Evolutionary conservation across 225 moss, liverwort and hornwort species (phyloP), one percentile per base, ranked within the genome.

Genomic region (Rhytidiadelphus loreus): DNA sequence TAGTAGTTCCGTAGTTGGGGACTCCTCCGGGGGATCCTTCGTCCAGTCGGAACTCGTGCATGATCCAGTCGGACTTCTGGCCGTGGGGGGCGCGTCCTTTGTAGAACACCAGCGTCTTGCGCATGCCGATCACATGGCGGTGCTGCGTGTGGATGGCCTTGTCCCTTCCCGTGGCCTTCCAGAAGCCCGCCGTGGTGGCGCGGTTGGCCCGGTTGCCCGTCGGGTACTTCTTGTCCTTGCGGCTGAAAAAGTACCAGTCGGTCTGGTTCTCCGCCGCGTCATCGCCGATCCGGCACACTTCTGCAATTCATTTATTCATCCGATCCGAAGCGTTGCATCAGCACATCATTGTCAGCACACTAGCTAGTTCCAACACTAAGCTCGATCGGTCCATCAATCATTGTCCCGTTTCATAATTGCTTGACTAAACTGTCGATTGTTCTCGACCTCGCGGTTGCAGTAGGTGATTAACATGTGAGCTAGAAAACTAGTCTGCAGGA

Each of bases 141-240:
- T 77, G 89, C 46, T 87, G 91, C 65, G 92, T 92, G 87, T 90
- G 92, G 59, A 98, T 96, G 26, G 92, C 90, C 64, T 96, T 96
- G 93, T 98, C 97, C 16, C 96, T 95, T 8, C 97, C 97, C 4
- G 97, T 98, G 19, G 97, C 97, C 89, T 98, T 98, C 97, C 97
- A 98, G 84, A 96, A 98, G 6, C 97, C 97, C 28, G 87, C 90
- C 32, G 89, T 81, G 16, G 97, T 96, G 82, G 97, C 96, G 64
- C 97, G 92, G 92, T 98, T 98, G 30, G 95, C 92, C 8, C 97
- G 95, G 71, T 93, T 94, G 74, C 97, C 97, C 13, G 95, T 95
- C 1, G 96, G 96, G 86, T 98, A 98, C 73, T 98, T 98, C 90
- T 96, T 96, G 88, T 96, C 97, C 90, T 95, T 96, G 77, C 95